Percentiles rank a stretch among this genome's conserved stretches.
phyloP scores from a whole-genome alignment of 2,329 filamentous ascomycete genomes.

The Rutstroemia sydowiana region DNA sequence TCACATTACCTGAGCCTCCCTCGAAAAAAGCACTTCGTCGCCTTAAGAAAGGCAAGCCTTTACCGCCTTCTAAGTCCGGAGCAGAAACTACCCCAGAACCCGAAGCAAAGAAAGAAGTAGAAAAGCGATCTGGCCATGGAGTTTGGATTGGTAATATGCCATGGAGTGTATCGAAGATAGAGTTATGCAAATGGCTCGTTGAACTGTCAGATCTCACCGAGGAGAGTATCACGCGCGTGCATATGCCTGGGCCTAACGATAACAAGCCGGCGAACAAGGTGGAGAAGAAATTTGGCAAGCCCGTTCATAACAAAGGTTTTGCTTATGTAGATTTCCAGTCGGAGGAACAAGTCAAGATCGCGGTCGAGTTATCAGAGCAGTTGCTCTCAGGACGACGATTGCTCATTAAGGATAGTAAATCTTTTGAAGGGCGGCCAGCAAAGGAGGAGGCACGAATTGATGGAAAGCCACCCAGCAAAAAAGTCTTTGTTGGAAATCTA shows the following conservation, averaged over 20 bases:
- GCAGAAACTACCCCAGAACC: slow-evolving; percentile 34
- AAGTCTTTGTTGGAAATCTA: slow-evolving; percentile 86
- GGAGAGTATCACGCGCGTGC: slow-evolving; percentile 70
- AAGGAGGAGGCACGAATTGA: slow-evolving; percentile 38
- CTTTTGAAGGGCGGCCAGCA: slow-evolving; percentile 80
- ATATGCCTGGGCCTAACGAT: slow-evolving; percentile 43
- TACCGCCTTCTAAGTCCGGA: slow-evolving; percentile 38
- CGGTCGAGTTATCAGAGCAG: slow-evolving; percentile 79
- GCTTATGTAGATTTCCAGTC: slow-evolving; percentile 89
- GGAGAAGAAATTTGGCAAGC: slow-evolving; percentile 25
- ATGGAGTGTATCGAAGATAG: slow-evolving; percentile 69
- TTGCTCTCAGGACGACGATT: slow-evolving; percentile 69
- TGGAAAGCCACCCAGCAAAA: slow-evolving; percentile 63
- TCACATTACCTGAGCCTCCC: slow-evolving; percentile 82
- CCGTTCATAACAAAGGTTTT: slow-evolving; percentile 71
- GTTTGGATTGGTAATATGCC: slow-evolving; percentile 95
- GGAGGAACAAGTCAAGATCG: slow-evolving; percentile 58
- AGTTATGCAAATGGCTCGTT: slow-evolving; percentile 74
- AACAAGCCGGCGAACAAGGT: slow-evolving; percentile 28
- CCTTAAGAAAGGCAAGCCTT: slow-evolving; percentile 72
- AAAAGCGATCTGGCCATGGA: slow-evolving; percentile 68
- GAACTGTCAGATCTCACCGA: slow-evolving; percentile 60
- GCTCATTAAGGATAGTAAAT: slow-evolving; percentile 88
- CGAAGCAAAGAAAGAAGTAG: slow-evolving; percentile 35
- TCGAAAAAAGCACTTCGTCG: slow-evolving; percentile 90